Base-by-base conservation (phyloP, 2,329 filamentous ascomycete species). In the Verticillium dahliae region DNA sequence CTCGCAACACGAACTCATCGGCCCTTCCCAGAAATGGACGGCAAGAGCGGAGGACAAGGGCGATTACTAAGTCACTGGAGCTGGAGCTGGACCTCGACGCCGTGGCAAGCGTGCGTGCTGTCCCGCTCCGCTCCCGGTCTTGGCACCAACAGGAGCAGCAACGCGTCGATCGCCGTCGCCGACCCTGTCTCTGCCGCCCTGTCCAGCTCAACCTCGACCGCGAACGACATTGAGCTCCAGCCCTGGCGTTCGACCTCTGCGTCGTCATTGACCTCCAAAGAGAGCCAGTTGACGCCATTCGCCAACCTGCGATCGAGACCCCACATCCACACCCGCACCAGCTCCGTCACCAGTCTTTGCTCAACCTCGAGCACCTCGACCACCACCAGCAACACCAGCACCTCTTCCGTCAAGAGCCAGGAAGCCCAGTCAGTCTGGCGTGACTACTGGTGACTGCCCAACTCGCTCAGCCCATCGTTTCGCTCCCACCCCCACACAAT, bases 391-490 rank as follows among this genome's bases (percentile, higher is more conserved):
- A 57, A 45, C 58, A 68, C 68, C 61, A 69, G 65, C 59, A 61
- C 56, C 54, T 58, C 60, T 35, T 64, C 70, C 68, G 67, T 41
- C 65, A 62, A 55, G 63, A 65, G 33, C 61, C 66, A 41, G 33
- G 52, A 62, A 27, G 65, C 72, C 14, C 64, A 64, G 10, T 63
- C 68, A 56, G 61, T 70, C 61, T 72, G 70, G 69, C 65, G 66
- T 52, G 68, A 65, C 38, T 67, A 67, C 60, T 73, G 69, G 69
- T 70, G 60, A 69, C 27, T 45, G 4, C 35, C 27, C 56, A 11
- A n/a, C 10, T 11, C n/a, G 6, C 18, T 52, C 45, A 18, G 22
- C 45, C 7, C 3, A 31, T 31, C 27, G 27, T 4, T 31, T 5
- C 27, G 27, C 27, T 31, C 27, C 27, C 27, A 31, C 27, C 27